Base-by-base conservation (phyloP, 441 rosid genomes). In the Populus trichocarpa region DNA sequence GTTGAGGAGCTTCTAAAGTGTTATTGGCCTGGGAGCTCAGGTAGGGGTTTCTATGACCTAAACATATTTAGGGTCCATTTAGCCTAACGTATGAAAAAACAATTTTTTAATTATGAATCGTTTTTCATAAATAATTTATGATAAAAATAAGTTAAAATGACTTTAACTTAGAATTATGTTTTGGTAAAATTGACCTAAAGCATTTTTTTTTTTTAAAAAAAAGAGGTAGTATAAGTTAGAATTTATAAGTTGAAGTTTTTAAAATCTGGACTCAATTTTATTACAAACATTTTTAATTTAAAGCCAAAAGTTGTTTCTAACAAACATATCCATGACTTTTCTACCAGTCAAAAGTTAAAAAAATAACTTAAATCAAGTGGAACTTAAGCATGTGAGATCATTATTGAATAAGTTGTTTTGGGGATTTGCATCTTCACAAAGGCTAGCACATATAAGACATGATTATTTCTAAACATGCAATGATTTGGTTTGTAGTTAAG, bases 1-100 rank as follows among this genome's bases (percentile, higher is more conserved):
- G 91, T 96, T 0, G 98, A 92, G 83, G 97, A 92, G 87, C 93
- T 96, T 74, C 81, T 93, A 53, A 90, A 90, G 84, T 93, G 99
- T 84, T 96, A 91, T 77, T 92, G 98, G 98, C 92, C 97, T 22
- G 97, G 99, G 73, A 83, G 65, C 75, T 89, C 96, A 87, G 97
- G 99, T 95, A 71, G 69, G 83, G 83, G 16, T 53, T 38, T 28
- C 11, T 73, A n/a, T 36, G 16, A 64, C 66, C 10, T n/a, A 5
- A 22, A 75, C 20, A 22, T 30, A 30, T 50, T 14, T 50, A 50
- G 57, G 57, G 20, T 16, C 57, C 57, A 50, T 50, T 0, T 50
- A 50, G 6, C 57, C 57, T 16, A 50, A 14, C 20, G 6, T 1
- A 14, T 50, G 57, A 50, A 14, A 50, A 50, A 14, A 50, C 57